Evolutionary conservation across 2,329 filamentous ascomycete species (phyloP), one percentile per base, ranked within the genome.

Genomic region (Tolypocladium ophioglossoides): DNA sequence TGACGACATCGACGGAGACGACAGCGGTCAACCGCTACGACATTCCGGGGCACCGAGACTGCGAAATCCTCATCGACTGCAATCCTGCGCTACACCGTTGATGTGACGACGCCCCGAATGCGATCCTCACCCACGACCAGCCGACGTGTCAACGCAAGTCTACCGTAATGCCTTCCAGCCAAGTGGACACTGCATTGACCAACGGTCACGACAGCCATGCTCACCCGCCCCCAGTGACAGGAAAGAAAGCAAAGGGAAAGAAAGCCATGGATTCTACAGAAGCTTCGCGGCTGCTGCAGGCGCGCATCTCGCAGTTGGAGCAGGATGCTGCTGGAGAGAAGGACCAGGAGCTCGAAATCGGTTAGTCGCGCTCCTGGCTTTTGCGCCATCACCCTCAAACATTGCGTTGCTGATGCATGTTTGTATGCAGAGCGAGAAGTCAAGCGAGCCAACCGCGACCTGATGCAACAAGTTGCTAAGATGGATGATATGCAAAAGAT

Each of bases 271-370:
- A 96, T 68, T 87, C 89, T 22, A 89, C 83, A 63, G 94, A 97
- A 72, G 91, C 91, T 49, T 90, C 90, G 57, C 95, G 96, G 72
- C 80, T 96, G 59, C 82, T 99, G 52, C 87, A 91, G 58, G 90
- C 91, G 58, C 90, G 95, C 67, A 96, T 99, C 67, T 92, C 91
- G 24, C 94, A 97, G 74, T 77, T 99, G 56, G 94, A 99, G 71
- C 87, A 90, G 58, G 91, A 96, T 77, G 89, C 87, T 51, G 91
- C 91, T 12, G 89, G 90, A 56, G 91, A 96, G 69, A 96, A 95
- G 71, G 92, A 95, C 63, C 90, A 96, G 72, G 91, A 96, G 73
- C 83, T 87, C 57, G 94, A 97, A 76, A 96, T 99, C 68, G 90
- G 91, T 95, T 76, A 68, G 84, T 66, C 22, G 39, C 44, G 12